These are phyloP conservation scores for Plantago ovata DNA, from an alignment of 257 asterid genomes.

Conservation along the genomic window DNA sequence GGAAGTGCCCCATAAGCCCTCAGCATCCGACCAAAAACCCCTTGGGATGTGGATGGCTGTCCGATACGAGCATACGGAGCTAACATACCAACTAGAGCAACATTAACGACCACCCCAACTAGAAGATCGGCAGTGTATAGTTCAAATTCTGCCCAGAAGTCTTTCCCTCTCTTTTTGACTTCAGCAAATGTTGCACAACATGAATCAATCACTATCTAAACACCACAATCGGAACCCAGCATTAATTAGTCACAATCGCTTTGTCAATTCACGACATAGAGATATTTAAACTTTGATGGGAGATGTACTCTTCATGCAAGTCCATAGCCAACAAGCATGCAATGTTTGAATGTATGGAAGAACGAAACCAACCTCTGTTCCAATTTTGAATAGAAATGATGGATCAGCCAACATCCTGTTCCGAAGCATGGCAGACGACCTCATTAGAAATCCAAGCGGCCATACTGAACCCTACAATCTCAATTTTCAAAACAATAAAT, in stretches of 20 bases:
- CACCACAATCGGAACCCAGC: constrained; percentile 1
- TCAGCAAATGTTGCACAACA: constrained; percentile 97
- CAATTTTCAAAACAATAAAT: constrained; percentile 22
- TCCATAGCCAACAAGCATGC: neutral
- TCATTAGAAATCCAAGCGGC: constrained; percentile 82
- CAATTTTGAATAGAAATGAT: constrained; percentile 91
- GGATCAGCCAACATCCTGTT: constrained; percentile 98
- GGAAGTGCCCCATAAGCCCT: constrained; percentile 89
- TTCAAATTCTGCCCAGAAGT: constrained; percentile 97
- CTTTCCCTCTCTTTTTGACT: constrained; percentile 93
- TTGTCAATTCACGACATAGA: constrained; percentile 4
- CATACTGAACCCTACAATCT: constrained; percentile 60
- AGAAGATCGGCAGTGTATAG: constrained; percentile 85
- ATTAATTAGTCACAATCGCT: neutral
- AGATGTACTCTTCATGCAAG: neutral
- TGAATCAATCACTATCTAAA: constrained; percentile 88
- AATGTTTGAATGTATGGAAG: constrained; percentile 3
- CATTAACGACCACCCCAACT: constrained; percentile 92
- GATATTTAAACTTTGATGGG: constrained; percentile 5
- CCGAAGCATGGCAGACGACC: constrained; percentile 70
- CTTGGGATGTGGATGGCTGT: constrained; percentile 58
- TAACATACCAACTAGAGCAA: constrained; percentile 92
- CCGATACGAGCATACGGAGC: constrained; percentile 97
- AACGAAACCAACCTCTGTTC: constrained; percentile 74
- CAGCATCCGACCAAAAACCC: constrained; percentile 54